Percentiles rank a stretch among this genome's conserved stretches.
These are phyloP conservation scores for Verticillium nubilum DNA, from an alignment of 2,329 filamentous ascomycete genomes.

Conservation along the genomic window DNA sequence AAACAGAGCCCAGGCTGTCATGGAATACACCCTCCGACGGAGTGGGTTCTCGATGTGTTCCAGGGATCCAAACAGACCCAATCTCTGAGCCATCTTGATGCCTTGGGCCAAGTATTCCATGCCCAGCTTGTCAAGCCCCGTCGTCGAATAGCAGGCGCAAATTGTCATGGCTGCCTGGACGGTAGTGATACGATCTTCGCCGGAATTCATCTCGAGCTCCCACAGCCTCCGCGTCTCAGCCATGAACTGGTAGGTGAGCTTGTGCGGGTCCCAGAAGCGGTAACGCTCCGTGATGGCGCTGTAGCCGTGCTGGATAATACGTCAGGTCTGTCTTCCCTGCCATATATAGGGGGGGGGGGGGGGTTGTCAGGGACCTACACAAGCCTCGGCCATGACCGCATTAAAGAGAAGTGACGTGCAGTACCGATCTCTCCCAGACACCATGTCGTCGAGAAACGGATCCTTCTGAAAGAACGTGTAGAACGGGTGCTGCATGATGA, in stretches of 20 bases:
- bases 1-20: constrained; percentile 29
- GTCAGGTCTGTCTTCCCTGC: not conserved
- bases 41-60: not conserved
- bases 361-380: constrained; percentile 20
- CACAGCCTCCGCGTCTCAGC: constrained; percentile 28
- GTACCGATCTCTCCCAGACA: constrained; percentile 19
- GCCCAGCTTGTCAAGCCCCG: not conserved
- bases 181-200: constrained; percentile 13
- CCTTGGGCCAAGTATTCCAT: not conserved
- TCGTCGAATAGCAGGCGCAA: constrained; percentile 15
- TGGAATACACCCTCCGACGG: constrained; percentile 5
- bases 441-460: constrained; percentile 33
- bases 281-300: constrained; percentile 18
- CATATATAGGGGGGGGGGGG: no score
- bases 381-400: constrained; percentile 26
- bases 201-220: constrained; percentile 19
- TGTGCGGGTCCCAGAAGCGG: constrained; percentile 28
- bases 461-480: constrained; percentile 31
- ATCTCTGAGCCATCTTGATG: not conserved
- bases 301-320: constrained; percentile 18
- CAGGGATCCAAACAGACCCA: not conserved
- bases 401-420: constrained; percentile 36
- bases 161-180: constrained; percentile 27
- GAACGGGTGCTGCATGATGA: constrained; percentile 30
- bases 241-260: constrained; percentile 26